A percentile compares a stretch with the other conserved stretches of the same genome.
phyloP scores from a whole-genome alignment of 495 filamentous ascomycete genomes.

The Xylaria venustula region DNA sequence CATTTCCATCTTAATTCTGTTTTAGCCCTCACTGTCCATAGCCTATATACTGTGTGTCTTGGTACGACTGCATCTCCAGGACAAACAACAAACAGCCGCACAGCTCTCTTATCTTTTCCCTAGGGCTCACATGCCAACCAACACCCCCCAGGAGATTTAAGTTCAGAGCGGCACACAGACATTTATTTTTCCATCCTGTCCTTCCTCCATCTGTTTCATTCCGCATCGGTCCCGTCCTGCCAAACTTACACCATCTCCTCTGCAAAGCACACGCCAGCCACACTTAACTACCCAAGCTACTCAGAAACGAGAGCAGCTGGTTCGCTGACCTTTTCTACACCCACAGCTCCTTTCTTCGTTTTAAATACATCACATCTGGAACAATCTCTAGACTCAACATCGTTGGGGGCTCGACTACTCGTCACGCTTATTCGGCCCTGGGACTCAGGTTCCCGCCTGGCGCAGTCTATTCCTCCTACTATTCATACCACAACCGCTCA shows the following conservation, averaged over 20 bases:
- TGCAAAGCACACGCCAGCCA: neutral
- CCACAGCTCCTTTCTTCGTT: neutral
- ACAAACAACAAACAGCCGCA: no score
- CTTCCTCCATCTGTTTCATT: no score
- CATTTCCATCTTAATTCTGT: no score
- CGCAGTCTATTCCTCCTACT: neutral
- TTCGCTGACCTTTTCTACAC: neutral
- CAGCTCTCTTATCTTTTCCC: no score
- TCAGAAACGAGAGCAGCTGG: neutral
- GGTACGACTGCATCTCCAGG: no score
- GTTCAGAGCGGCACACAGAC: no score
- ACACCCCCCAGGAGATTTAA: no score
- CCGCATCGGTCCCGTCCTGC: no score
- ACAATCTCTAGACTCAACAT: neutral
- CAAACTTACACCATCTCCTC: neutral
- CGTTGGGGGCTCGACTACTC: neutral
- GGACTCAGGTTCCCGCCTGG: neutral
- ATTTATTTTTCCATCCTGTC: neutral
- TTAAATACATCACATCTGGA: neutral
- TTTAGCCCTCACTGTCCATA: neutral
- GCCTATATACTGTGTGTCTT: no score
- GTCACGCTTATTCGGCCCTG: neutral
- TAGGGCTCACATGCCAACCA: no score
- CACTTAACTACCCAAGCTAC: neutral
- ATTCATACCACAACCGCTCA: neutral